A percentile compares a stretch with the other conserved stretches of the same genome.
Evolutionary conservation across 306 rosid species (phyloP).

Genomic region (Abrus pulchellus): DNA sequence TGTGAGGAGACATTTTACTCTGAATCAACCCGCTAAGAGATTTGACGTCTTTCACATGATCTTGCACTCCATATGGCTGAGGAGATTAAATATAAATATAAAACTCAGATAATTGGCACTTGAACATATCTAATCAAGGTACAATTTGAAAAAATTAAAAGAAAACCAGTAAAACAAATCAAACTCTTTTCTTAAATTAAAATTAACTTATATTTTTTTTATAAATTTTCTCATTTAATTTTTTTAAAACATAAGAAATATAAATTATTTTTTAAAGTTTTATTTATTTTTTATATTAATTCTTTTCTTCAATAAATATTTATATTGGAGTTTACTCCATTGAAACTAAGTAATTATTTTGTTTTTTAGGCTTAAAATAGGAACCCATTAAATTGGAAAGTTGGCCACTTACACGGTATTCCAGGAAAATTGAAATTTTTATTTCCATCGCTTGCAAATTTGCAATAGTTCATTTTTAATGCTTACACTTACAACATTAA

Average conservation of each 20-base stretch:
- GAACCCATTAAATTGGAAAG: not conserved
- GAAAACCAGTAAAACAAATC: no score
- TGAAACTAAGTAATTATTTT: not conserved
- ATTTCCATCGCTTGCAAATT: not conserved
- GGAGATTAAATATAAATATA: constrained; percentile 69
- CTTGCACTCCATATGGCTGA: constrained; percentile 79
- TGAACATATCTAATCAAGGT: no score
- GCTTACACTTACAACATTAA: no score
- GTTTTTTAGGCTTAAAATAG: constrained; percentile 7
- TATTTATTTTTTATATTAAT: no score
- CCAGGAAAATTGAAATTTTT: not conserved
- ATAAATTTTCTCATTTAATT: no score
- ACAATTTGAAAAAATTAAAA: no score
- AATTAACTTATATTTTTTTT: no score
- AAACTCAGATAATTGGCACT: constrained; percentile 45
- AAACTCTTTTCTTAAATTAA: no score
- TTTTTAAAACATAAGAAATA: no score
- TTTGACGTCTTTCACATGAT: constrained; percentile 83
- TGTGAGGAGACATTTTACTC: constrained; percentile 73
- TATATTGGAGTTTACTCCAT: no score
- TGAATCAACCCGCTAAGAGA: constrained; percentile 73
- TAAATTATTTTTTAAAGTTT: no score
- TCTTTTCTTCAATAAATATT: no score
- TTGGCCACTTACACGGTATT: not conserved
- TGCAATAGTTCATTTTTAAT: not conserved